Evolutionary conservation across 2,329 filamentous ascomycete genomes (phyloP).

Genomic region (Hirsutella minnesotensis): DNA sequence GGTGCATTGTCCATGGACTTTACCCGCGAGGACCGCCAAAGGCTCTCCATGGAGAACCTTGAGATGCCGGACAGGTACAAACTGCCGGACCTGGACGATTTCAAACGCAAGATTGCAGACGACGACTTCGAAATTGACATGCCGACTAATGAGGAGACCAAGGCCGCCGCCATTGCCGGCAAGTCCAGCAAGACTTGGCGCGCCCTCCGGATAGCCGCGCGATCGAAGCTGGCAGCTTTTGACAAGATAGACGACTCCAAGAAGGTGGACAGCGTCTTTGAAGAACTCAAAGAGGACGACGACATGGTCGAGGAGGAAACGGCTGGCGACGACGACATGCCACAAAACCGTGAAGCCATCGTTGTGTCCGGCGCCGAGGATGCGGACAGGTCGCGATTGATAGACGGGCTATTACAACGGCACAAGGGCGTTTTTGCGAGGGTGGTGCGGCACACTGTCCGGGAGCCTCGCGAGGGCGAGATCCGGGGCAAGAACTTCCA

Average conservation of each 20-base stretch:
- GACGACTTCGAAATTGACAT: conserved; percentile 83
- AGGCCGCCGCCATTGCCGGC: conserved; percentile 45
- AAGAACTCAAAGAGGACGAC: conserved; percentile 27
- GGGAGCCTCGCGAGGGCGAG: conserved; percentile 36
- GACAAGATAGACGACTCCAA: conserved; percentile 81
- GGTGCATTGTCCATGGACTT: conserved; percentile 70
- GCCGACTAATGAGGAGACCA: conserved; percentile 51
- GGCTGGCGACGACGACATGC: conserved; percentile 24
- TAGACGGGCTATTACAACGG: conserved; percentile 49
- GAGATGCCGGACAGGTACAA: conserved; percentile 53
- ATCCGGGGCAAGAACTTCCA: conserved; percentile 38
- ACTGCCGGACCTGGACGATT: conserved; percentile 57
- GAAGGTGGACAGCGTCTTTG: conserved; percentile 49
- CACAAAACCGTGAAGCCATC: conserved; percentile 41
- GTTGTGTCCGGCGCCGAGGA: conserved; percentile 56
- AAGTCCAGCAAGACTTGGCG: conserved; percentile 89
- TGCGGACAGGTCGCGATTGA: conserved; percentile 50
- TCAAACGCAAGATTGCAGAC: conserved; percentile 61
- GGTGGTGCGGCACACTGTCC: conserved; percentile 43
- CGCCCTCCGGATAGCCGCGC: conserved; percentile 68
- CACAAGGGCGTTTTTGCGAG: conserved; percentile 54
- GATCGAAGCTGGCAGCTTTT: conserved; percentile 62
- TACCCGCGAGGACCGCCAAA: conserved; percentile 52
- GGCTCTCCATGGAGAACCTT: conserved; percentile 54
- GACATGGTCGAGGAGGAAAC: conserved; percentile 23